These are phyloP conservation scores for Apiotrichum mycotoxinovorans DNA, from an alignment of 1,284 basidiomycete genomes.

Conservation along the genomic window DNA sequence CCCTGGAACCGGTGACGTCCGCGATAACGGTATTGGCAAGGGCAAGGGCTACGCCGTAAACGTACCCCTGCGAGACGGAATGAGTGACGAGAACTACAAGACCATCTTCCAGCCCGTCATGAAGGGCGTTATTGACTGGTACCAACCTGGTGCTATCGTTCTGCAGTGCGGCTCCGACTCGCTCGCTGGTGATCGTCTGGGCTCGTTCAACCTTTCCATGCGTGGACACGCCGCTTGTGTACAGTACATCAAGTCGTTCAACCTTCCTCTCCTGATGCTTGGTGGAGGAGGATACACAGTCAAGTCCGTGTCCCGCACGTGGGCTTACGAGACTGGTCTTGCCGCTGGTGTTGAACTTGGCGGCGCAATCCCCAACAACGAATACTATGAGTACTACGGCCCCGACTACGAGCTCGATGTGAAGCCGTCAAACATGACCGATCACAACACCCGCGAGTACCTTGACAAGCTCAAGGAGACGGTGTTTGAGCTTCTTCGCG, in stretches of 20 bases:
- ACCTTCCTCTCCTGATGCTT: slow-evolving; percentile 83
- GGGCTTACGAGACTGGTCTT: slow-evolving; percentile 97
- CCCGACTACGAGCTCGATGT: slow-evolving; percentile 98
- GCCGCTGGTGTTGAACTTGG: slow-evolving; percentile 93
- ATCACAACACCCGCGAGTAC: slow-evolving; percentile 90
- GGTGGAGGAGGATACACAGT: slow-evolving; percentile 99
- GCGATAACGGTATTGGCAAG: slow-evolving; percentile 88
- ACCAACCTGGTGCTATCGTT: slow-evolving; percentile 92
- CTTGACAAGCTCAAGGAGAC: slow-evolving; percentile 88
- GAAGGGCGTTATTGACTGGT: slow-evolving; percentile 89
- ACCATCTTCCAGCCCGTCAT: slow-evolving; percentile 96
- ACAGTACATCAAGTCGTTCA: slow-evolving; percentile 94
- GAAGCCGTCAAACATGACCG: slow-evolving; percentile 90
- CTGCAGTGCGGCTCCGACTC: slow-evolving; percentile 99
- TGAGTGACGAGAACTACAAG: slow-evolving; percentile 93
- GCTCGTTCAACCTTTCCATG: slow-evolving; percentile 96
- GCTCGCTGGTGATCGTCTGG: slow-evolving; percentile 91
- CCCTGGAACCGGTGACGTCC: slow-evolving; percentile 93
- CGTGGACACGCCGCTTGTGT: slow-evolving; percentile 97
- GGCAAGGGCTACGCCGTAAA: slow-evolving; percentile 92
- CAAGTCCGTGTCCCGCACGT: slow-evolving; percentile 92
- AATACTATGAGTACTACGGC: slow-evolving; percentile 99
- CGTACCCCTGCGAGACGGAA: slow-evolving; percentile 91
- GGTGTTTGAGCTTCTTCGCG: slow-evolving; percentile 83
- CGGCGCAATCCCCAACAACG: slow-evolving; percentile 88